phyloP scores from a whole-genome alignment of 768 basidiomycete species.

The Mrakia gelida region DNA sequence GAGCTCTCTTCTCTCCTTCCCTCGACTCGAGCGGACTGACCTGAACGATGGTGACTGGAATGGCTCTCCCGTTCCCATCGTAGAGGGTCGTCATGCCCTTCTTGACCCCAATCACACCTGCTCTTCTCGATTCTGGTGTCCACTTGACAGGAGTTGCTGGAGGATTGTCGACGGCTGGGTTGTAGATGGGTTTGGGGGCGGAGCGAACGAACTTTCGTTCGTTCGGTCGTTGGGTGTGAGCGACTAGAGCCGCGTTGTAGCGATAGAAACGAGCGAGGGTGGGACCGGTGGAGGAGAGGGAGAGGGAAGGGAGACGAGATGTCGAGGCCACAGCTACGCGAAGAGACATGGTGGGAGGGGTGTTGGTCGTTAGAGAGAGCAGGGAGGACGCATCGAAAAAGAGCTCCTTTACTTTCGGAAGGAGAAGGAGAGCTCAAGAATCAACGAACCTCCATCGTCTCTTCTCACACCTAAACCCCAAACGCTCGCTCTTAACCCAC shows the following conservation, averaged over 20 bases:
- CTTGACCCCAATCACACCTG: conserved; percentile 89
- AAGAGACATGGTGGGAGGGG: conserved; percentile 15
- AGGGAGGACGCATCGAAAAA: background rate
- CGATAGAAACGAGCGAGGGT: background rate
- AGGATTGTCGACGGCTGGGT: conserved; percentile 15
- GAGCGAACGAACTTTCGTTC: background rate
- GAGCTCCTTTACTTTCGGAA: too few relatives aligned
- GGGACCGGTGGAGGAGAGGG: background rate
- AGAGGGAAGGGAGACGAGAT: background rate
- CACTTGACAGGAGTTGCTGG: conserved; percentile 51
- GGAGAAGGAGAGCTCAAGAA: background rate
- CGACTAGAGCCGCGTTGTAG: background rate
- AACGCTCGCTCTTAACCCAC: background rate
- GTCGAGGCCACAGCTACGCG: background rate
- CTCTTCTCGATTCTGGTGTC: conserved; percentile 78
- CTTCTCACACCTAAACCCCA: background rate
- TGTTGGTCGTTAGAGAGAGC: background rate
- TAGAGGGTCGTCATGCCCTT: conserved; percentile 92
- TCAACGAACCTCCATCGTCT: background rate
- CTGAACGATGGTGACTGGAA: conserved; percentile 92
- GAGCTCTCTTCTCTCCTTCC: background rate
- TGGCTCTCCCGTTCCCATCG: conserved; percentile 79
- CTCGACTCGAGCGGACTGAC: conserved; percentile 52
- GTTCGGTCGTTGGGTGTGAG: background rate
- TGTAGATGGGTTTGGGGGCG: conserved; percentile 6